These are phyloP conservation scores for Gossypium longicalyx DNA, from an alignment of 345 rosid species.

Conservation along the genomic window DNA sequence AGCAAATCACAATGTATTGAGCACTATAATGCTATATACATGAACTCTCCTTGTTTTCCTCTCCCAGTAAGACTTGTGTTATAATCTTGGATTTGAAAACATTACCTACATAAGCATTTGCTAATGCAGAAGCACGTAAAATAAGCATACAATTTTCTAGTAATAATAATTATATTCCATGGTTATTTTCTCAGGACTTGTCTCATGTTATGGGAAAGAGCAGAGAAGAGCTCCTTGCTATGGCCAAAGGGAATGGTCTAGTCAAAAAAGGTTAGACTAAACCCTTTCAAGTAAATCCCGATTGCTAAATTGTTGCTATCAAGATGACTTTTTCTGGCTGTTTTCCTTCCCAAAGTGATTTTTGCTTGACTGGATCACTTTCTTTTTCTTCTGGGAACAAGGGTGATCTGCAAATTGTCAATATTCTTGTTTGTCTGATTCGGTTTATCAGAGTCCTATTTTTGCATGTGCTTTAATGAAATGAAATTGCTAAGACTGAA, in stretches of 20 bases:
- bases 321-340: not conserved
- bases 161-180: slow-evolving; percentile 4
- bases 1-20: slow-evolving; percentile 64
- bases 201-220: slow-evolving; percentile 83
- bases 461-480: not conserved
- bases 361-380: not conserved
- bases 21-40: slow-evolving; percentile 72
- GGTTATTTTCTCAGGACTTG: slow-evolving; percentile 50
- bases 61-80: slow-evolving; percentile 59
- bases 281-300: not conserved
- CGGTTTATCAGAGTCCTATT: not conserved
- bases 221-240: slow-evolving; percentile 91
- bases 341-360: not conserved
- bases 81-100: slow-evolving; percentile 9
- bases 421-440: not conserved
- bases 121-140: not conserved
- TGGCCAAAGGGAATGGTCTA: slow-evolving; percentile 47
- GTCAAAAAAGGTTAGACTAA: slow-evolving; percentile 51
- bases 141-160: not conserved
- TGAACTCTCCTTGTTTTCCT: slow-evolving; percentile 82
- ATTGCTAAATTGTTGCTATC: not conserved
- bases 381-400: not conserved
- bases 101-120: not conserved
- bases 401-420: not conserved
- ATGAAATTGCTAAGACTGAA: slow-evolving; percentile 6